Conservation (phyloP, 129 eudicot genomes). For the Silybum marianum region DNA sequence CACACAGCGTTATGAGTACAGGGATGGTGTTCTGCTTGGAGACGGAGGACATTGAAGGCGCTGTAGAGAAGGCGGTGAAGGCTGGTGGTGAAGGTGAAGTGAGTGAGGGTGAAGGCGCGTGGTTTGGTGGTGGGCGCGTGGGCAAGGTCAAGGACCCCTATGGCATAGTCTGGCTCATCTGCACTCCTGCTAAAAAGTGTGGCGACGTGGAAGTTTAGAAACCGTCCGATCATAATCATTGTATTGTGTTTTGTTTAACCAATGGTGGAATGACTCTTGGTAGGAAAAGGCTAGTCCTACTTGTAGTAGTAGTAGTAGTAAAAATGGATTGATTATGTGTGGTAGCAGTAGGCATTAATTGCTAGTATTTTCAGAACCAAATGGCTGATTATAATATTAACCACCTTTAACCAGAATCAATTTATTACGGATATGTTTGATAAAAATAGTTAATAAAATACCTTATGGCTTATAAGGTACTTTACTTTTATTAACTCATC, state of each 20-base stretch:
- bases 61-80: constrained; percentile 61
- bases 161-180: constrained; percentile 67
- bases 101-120: constrained; percentile 59
- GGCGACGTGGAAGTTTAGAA: constrained; percentile 57
- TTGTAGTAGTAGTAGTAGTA: not conserved
- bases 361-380: constrained; percentile 1
- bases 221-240: constrained; percentile 24
- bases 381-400: not conserved
- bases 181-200: constrained; percentile 41
- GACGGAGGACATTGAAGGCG: constrained; percentile 72
- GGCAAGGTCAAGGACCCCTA: constrained; percentile 82
- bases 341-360: not conserved
- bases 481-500: no score
- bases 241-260: not conserved
- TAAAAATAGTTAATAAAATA: no score
- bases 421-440: no score
- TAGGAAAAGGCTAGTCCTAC: not conserved
- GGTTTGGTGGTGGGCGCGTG: constrained; percentile 62
- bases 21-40: constrained; percentile 61
- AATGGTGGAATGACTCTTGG: constrained; percentile 19
- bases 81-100: constrained; percentile 73
- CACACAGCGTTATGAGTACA: constrained; percentile 40
- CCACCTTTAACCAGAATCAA: not conserved
- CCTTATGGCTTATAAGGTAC: no score
- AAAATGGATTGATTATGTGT: constrained; percentile 1